Conservation (phyloP, 2,329 filamentous ascomycete species). For the Neonectria magnoliae region DNA sequence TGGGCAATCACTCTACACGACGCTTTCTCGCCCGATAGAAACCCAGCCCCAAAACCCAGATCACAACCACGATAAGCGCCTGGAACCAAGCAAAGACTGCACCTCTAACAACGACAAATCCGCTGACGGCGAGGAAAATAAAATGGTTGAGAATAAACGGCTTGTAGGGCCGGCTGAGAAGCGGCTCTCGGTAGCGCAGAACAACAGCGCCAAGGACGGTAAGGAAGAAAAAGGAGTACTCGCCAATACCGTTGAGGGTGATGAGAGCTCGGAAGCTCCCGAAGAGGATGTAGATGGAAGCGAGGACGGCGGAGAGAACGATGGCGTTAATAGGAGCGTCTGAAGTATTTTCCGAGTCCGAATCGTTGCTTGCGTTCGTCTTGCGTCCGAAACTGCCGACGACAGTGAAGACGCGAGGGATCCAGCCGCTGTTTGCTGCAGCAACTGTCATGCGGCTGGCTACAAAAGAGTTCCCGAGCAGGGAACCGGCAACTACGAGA, state of each 20-base stretch:
- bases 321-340: conserved; percentile 67
- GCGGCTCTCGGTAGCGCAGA: conserved; percentile 65
- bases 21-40: conserved; percentile 49
- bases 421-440: conserved; percentile 63
- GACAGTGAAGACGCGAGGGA: conserved; percentile 56
- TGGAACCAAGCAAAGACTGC: conserved; percentile 67
- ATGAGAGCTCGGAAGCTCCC: conserved; percentile 70
- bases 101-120: conserved; percentile 67
- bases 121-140: conserved; percentile 66
- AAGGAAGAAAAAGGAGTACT: conserved; percentile 72
- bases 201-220: conserved; percentile 68
- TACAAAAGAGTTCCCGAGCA: conserved; percentile 71
- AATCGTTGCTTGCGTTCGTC: neutral
- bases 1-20: neutral
- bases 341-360: conserved; percentile 39
- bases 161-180: conserved; percentile 65
- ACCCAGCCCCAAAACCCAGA: conserved; percentile 60
- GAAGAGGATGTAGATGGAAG: conserved; percentile 66
- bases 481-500: conserved; percentile 68
- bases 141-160: conserved; percentile 61
- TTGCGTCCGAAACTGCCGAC: conserved; percentile 55
- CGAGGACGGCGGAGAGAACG: conserved; percentile 59
- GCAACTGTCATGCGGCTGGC: conserved; percentile 69
- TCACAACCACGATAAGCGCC: conserved; percentile 59
- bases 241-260: conserved; percentile 68